Conservation (phyloP, 768 basidiomycete genomes). For the Suillus subaureus region DNA sequence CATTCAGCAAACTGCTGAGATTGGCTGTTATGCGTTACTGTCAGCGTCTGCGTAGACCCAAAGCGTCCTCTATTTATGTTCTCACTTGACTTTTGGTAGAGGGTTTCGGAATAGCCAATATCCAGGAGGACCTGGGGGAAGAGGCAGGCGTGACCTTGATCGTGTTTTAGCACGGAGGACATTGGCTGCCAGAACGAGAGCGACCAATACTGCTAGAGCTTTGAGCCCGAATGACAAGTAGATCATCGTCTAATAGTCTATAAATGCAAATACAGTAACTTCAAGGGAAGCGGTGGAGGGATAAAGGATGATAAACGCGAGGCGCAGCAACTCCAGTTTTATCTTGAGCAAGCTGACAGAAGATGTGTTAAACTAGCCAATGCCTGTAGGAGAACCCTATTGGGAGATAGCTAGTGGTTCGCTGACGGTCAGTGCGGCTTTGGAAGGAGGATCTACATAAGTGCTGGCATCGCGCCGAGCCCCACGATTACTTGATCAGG, state of each 20-base stretch:
- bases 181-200: conserved; percentile 18
- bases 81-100: conserved; percentile 22
- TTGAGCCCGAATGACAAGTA: conserved; percentile 12
- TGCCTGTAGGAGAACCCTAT: neutral
- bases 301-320: neutral
- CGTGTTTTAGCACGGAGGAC: conserved; percentile 16
- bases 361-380: neutral
- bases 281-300: neutral
- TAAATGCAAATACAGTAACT: neutral
- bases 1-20: conserved; percentile 53
- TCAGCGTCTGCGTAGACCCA: neutral
- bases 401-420: no score
- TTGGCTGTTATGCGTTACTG: conserved; percentile 18
- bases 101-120: conserved; percentile 5
- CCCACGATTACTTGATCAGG: no score
- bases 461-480: no score
- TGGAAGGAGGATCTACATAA: neutral
- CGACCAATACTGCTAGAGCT: conserved; percentile 19
- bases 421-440: neutral
- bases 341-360: neutral
- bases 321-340: neutral
- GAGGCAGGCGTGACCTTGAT: conserved; percentile 19
- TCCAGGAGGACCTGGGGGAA: conserved; percentile 14
- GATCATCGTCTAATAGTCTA: conserved; percentile 15
- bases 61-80: neutral